Percentiles rank a stretch among this genome's conserved stretches.
Evolutionary conservation across 441 rosid genomes (phyloP).

Genomic region (Adansonia grandidieri): DNA sequence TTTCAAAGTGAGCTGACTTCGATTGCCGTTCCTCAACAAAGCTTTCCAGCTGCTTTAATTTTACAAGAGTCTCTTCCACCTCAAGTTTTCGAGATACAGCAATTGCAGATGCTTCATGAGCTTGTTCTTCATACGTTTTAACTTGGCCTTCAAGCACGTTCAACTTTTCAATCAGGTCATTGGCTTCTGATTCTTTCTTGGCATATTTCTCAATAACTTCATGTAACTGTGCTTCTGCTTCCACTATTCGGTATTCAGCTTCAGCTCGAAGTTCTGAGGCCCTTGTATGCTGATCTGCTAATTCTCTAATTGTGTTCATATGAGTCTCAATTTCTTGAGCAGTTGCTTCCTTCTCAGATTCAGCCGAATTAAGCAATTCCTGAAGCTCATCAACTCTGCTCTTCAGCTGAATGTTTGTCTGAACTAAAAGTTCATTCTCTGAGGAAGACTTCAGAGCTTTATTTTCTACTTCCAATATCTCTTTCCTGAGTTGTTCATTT

Average conservation of each 20-base stretch:
- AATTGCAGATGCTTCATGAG: slow-evolving; percentile 10
- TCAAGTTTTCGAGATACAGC: slow-evolving; percentile 35
- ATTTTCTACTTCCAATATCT: slow-evolving; percentile 58
- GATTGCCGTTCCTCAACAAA: too few relatives aligned
- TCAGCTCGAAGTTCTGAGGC: slow-evolving; percentile 57
- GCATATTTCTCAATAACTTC: slow-evolving; percentile 53
- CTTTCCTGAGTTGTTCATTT: slow-evolving; percentile 62
- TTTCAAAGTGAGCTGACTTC: too few relatives aligned
- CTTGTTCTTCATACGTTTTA: too few relatives aligned
- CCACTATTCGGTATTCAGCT: slow-evolving; percentile 40
- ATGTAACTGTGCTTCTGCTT: slow-evolving; percentile 50
- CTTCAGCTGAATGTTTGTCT: slow-evolving; percentile 78
- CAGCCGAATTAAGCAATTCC: slow-evolving; percentile 54
- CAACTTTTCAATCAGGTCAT: too few relatives aligned
- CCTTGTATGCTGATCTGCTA: slow-evolving; percentile 61
- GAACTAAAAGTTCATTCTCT: slow-evolving; percentile 68
- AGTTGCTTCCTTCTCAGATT: slow-evolving; percentile 66
- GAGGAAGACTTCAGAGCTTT: slow-evolving; percentile 58
- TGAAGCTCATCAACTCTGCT: slow-evolving; percentile 63
- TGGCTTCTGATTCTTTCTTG: slow-evolving; percentile 27
- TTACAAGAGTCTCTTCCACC: too few relatives aligned
- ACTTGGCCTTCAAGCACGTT: too few relatives aligned
- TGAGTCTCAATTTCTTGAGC: slow-evolving; percentile 58
- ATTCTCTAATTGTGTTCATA: slow-evolving; percentile 43
- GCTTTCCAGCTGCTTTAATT: too few relatives aligned